Conservation (phyloP, 2,329 filamentous ascomycete genomes). For the Stagonosporopsis chrysanthemi region DNA sequence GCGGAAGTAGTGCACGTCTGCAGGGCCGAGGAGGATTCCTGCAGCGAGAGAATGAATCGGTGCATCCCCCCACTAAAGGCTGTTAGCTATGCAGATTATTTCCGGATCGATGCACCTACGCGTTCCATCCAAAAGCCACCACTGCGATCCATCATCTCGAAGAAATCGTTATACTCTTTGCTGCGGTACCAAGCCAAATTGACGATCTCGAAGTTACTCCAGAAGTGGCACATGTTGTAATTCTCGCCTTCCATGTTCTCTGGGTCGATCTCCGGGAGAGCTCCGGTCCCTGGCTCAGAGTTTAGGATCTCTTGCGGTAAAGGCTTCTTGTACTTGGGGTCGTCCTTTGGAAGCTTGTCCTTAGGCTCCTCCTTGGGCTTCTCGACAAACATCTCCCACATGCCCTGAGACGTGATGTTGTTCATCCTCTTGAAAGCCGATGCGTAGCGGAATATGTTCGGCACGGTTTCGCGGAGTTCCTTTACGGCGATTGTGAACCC, state of each 20-base stretch:
- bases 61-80: conserved; percentile 88
- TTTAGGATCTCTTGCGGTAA: conserved; percentile 83
- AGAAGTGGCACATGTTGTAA: conserved; percentile 99
- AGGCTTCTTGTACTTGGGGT: conserved; percentile 69
- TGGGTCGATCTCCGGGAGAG: conserved; percentile 81
- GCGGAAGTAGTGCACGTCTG: conserved; percentile 97
- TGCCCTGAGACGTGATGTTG: conserved; percentile 86
- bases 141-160: conserved; percentile 97
- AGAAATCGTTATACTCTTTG: conserved; percentile 97
- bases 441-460: conserved; percentile 98
- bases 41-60: conserved; percentile 97
- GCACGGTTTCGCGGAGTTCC: conserved; percentile 95
- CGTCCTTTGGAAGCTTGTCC: conserved; percentile 65
- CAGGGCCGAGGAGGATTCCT: conserved; percentile 79
- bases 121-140: conserved; percentile 99
- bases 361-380: conserved; percentile 67
- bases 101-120: conserved; percentile 62
- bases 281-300: conserved; percentile 73
- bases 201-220: conserved; percentile 99
- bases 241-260: conserved; percentile 96
- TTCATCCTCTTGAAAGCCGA: conserved; percentile 94
- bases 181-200: conserved; percentile 94
- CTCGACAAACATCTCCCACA: conserved; percentile 99
- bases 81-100: conserved; percentile 45
- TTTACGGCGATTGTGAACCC: conserved; percentile 99